Conservation (phyloP, 306 rosid genomes). For the Quercus bicolor region DNA sequence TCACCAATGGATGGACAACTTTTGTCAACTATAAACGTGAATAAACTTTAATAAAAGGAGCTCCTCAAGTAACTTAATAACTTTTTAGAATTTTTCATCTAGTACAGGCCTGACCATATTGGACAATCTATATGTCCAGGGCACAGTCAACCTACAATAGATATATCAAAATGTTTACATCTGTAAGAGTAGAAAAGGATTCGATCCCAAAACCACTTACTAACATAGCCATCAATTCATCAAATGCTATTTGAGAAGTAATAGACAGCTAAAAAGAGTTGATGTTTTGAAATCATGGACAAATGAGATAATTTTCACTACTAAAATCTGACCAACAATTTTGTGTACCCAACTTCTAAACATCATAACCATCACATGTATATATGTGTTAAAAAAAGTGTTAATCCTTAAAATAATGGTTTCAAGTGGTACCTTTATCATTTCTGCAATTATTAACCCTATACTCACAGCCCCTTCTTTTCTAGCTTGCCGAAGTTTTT, state of each 20-base stretch:
- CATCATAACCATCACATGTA: not conserved
- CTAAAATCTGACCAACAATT: not conserved
- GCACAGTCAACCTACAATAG: not conserved
- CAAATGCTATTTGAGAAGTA: not conserved
- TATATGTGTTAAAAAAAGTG: not conserved
- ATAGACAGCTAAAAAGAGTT: not conserved
- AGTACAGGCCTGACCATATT: not conserved
- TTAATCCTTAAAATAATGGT: not conserved
- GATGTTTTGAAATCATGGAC: not conserved
- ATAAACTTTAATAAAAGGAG: not conserved
- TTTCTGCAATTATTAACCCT: conserved; percentile 83
- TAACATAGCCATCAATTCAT: not conserved
- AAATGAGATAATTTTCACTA: not conserved
- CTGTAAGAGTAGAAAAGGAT: not conserved
- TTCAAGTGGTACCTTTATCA: conserved; percentile 69
- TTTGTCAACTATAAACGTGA: not conserved
- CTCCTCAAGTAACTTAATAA: not conserved
- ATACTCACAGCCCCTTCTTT: conserved; percentile 98
- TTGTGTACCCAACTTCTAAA: not conserved
- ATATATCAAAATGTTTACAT: not conserved
- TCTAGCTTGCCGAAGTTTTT: conserved; percentile 95
- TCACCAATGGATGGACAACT: not conserved
- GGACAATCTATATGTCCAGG: not conserved
- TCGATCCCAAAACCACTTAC: not conserved
- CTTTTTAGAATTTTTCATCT: not conserved